phyloP scores from a whole-genome alignment of 1,139 yeast genomes.

The Blastobotrys niveus region DNA sequence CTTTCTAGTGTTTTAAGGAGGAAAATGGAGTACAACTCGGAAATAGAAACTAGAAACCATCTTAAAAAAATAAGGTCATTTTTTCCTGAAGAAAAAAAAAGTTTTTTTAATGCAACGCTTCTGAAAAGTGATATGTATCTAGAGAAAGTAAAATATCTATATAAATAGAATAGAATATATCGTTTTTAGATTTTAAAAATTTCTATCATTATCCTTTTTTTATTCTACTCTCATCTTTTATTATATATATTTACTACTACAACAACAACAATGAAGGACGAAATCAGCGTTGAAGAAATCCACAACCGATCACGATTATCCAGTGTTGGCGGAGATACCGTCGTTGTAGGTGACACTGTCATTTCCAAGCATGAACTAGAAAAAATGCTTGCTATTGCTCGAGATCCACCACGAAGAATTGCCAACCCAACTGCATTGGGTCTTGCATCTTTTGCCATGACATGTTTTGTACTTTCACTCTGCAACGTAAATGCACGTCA shows the following conservation, averaged over 20 bases:
- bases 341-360: constrained; percentile 68
- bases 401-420: constrained; percentile 33
- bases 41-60: no score
- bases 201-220: no score
- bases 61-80: no score
- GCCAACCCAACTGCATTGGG: constrained; percentile 79
- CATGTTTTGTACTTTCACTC: constrained; percentile 74
- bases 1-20: no score
- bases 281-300: constrained; percentile 13
- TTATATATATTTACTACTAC: neutral
- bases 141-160: no score
- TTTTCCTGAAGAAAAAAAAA: no score
- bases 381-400: constrained; percentile 63
- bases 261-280: constrained; percentile 5
- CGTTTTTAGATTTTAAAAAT: no score
- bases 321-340: constrained; percentile 47
- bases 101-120: no score
- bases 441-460: constrained; percentile 73
- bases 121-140: no score
- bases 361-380: constrained; percentile 56
- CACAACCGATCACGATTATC: constrained; percentile 21
- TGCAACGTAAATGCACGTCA: constrained; percentile 60
- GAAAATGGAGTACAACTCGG: no score
- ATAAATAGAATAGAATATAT: neutral
- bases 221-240: no score